phyloP scores from a whole-genome alignment of 257 asterid species.

The Solanum clarkiae region DNA sequence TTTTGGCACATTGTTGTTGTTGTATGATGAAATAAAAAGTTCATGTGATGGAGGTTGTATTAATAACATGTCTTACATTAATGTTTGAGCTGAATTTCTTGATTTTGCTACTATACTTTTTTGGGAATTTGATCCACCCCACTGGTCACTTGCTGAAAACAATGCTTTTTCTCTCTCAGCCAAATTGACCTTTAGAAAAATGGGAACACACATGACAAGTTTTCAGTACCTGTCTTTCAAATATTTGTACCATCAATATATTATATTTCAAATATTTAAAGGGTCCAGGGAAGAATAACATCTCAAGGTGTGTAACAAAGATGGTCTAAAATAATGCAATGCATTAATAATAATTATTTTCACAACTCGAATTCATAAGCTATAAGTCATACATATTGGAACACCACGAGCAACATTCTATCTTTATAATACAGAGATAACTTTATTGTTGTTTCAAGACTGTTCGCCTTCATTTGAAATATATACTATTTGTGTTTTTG shows the following conservation, averaged over 20 bases:
- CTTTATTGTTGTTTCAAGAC: neutral
- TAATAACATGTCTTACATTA: neutral
- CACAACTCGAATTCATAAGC: accelerated
- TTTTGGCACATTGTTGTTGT: neutral
- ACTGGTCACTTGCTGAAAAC: neutral
- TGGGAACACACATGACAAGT: neutral
- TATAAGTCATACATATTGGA: neutral
- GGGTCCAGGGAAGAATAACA: neutral
- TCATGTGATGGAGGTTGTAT: neutral
- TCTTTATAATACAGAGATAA: neutral
- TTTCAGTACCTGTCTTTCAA: neutral
- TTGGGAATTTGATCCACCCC: neutral
- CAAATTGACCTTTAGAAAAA: neutral
- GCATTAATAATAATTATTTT: neutral
- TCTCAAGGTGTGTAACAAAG: neutral
- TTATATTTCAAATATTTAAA: neutral
- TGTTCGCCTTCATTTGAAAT: neutral
- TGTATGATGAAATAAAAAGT: neutral
- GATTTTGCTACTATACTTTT: neutral
- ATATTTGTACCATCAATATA: neutral
- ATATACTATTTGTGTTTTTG: neutral
- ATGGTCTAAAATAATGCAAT: neutral
- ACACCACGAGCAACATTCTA: no score
- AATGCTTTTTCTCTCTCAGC: neutral
- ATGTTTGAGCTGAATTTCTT: neutral